Percentiles rank a stretch among this genome's conserved stretches.
These are phyloP conservation scores for Aureobasidium melanogenum DNA, from an alignment of 2,329 filamentous ascomycete species.

Conservation along the genomic window DNA sequence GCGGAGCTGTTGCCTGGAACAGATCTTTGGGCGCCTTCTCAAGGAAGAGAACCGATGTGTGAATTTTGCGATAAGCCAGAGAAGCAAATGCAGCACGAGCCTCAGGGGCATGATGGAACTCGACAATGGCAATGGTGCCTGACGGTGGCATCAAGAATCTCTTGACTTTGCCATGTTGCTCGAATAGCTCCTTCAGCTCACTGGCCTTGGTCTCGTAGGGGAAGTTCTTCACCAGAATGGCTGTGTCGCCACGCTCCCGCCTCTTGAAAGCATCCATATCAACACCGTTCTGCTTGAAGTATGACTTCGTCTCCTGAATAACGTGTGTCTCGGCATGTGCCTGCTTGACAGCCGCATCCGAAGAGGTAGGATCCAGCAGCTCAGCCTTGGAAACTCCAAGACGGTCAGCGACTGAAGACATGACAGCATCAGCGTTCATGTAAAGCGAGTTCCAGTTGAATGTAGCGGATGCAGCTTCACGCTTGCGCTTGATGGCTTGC, in stretches of 20 bases:
- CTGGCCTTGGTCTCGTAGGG: conserved; percentile 71
- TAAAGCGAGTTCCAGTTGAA: conserved; percentile 99
- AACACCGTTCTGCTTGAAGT: conserved; percentile 79
- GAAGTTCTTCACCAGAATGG: conserved; percentile 92
- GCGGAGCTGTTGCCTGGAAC: conserved; percentile 40
- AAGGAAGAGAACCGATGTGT: conserved; percentile 82
- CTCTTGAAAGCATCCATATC: conserved; percentile 88
- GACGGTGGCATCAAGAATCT: conserved; percentile 85
- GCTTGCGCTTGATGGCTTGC: conserved; percentile 76
- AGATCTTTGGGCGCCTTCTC: conserved; percentile 86
- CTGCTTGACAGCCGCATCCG: conserved; percentile 91
- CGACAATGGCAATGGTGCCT: conserved; percentile 87
- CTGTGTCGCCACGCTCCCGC: conserved; percentile 72
- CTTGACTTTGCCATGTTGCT: conserved; percentile 73
- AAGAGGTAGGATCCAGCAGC: conserved; percentile 86
- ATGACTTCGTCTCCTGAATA: conserved; percentile 92
- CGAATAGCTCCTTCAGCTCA: conserved; percentile 72
- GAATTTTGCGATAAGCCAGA: conserved; percentile 82
- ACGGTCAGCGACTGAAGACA: conserved; percentile 77
- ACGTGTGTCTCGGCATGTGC: conserved; percentile 92
- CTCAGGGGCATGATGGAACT: conserved; percentile 70
- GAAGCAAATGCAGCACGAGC: conserved; percentile 76
- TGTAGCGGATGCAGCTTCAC: conserved; percentile 63
- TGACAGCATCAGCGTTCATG: conserved; percentile 90
- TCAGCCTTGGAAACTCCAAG: conserved; percentile 87